Base-by-base conservation (phyloP, 1,139 yeast genomes). In the Taphrina flavorubra region DNA sequence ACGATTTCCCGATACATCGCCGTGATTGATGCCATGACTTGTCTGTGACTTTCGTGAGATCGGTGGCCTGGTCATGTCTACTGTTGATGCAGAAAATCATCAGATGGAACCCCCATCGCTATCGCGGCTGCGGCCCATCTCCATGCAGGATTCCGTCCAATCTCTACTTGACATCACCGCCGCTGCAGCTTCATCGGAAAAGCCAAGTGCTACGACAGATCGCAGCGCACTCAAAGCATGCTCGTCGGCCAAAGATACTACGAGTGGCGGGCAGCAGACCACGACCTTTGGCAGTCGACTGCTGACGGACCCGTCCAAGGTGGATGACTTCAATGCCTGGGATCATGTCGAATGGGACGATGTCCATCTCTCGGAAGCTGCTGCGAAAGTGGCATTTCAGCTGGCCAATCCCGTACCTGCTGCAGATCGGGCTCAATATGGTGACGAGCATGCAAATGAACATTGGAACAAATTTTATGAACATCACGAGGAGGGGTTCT, bases 301-400 rank as follows among this genome's bases (percentile, higher is more conserved):
- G 73, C 81, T 94, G 70, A 84, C 84, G 6, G 85, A 87, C 62
- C 87, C 88, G 4, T 92, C 91, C 56, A 79, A 79, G 18, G 97
- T 95, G 0, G 94, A 96, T 86, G 85, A 85, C 72, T 96, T 90
- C 77, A 94, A 94, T 78, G 99, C 99, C 0, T 94, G 99, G 86
- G 99, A 94, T 77, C 97, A 95, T 77, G 97, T 92, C 25, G 97
- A 92, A 76, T 92, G 97, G 97, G 98, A 96, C 62, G 92, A 89
- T 64, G 97, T 91, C 74, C 98, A 95, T 77, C 79, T 87, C 39
- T 77, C 81, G 25, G 86, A 88, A 73, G 97, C 97, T 1, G 84
- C 89, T 76, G 87, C 83, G 73, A 86, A 88, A 78, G 89, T 94
- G 39, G 80, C 85, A 14, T 85, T 86, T 72, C 99, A 94, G 77